These are phyloP conservation scores for Opeltia flavorubescens DNA, from an alignment of 495 filamentous ascomycete genomes.

Conservation along the genomic window DNA sequence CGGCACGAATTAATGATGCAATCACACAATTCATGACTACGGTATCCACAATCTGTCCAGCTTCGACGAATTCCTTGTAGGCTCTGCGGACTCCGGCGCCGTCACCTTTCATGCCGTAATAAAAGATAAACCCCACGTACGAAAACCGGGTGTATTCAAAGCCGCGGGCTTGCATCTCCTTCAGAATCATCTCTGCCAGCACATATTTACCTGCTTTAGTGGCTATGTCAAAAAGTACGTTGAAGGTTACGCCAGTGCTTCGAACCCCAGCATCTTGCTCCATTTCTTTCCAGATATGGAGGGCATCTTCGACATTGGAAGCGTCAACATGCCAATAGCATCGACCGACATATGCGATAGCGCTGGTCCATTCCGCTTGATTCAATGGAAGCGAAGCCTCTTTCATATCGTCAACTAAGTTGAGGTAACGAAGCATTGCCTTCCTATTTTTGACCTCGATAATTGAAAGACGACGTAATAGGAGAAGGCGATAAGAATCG, in stretches of 20 bases:
- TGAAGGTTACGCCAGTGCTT: constrained; percentile 64
- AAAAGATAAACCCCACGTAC: constrained; percentile 68
- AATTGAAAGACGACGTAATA: constrained; percentile 56
- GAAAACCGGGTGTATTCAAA: constrained; percentile 57
- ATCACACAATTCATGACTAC: constrained; percentile 76
- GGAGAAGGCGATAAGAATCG: constrained; percentile 37
- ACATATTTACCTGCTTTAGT: constrained; percentile 68
- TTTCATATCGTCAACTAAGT: constrained; percentile 72
- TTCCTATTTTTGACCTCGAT: constrained; percentile 38
- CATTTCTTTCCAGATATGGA: constrained; percentile 82
- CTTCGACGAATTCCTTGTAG: constrained; percentile 62
- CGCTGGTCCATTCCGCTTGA: constrained; percentile 61
- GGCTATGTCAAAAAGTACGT: constrained; percentile 80
- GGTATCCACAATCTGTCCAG: constrained; percentile 79
- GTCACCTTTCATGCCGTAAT: constrained; percentile 57
- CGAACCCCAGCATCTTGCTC: constrained; percentile 54
- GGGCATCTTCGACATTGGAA: constrained; percentile 52
- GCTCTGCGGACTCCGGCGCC: constrained; percentile 51
- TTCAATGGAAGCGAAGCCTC: constrained; percentile 47
- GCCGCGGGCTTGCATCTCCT: constrained; percentile 60
- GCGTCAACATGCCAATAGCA: constrained; percentile 49
- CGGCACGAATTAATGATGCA: constrained; percentile 54
- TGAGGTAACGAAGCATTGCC: constrained; percentile 68
- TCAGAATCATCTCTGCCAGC: constrained; percentile 69
- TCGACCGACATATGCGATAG: constrained; percentile 62